phyloP scores from a whole-genome alignment of 164 flowering plant species.

The Aristolochia fimbriata region DNA sequence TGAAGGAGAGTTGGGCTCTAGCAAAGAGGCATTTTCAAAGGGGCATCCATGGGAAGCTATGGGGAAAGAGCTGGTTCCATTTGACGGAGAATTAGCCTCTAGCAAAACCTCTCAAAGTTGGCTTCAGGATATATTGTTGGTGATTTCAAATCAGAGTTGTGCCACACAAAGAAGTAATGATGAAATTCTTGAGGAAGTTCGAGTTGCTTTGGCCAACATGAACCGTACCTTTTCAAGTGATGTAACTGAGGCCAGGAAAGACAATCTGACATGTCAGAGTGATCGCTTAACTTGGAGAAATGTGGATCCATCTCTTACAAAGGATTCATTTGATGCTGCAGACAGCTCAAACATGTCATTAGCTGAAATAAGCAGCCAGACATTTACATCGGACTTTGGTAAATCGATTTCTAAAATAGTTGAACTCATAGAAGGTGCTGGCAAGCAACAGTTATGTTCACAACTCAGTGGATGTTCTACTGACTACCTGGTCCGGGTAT shows the following conservation, averaged over 20 bases:
- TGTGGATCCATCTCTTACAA: constrained; percentile 20
- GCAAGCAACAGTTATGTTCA: constrained; percentile 15
- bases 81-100: constrained; percentile 14
- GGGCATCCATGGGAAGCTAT: constrained; percentile 8
- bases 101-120: constrained; percentile 34
- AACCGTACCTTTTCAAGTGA: constrained; percentile 11
- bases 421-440: constrained; percentile 63
- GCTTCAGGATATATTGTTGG: constrained; percentile 49
- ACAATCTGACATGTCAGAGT: constrained; percentile 17
- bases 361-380: constrained; percentile 17
- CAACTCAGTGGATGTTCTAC: constrained; percentile 18
- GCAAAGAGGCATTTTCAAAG: constrained; percentile 8
- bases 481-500: constrained; percentile 48
- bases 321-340: constrained; percentile 17
- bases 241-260: constrained; percentile 12
- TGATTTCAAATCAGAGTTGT: constrained; percentile 40
- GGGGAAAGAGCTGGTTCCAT: constrained; percentile 49
- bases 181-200: constrained; percentile 58
- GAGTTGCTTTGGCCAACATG: constrained; percentile 26
- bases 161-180: constrained; percentile 36
- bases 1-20: constrained; percentile 11
- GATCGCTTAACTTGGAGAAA: constrained; percentile 38
- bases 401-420: constrained; percentile 48
- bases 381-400: constrained; percentile 24
- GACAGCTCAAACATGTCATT: constrained; percentile 9